Conservation (phyloP, 1,284 basidiomycete genomes). For the Naganishia cerealis region DNA sequence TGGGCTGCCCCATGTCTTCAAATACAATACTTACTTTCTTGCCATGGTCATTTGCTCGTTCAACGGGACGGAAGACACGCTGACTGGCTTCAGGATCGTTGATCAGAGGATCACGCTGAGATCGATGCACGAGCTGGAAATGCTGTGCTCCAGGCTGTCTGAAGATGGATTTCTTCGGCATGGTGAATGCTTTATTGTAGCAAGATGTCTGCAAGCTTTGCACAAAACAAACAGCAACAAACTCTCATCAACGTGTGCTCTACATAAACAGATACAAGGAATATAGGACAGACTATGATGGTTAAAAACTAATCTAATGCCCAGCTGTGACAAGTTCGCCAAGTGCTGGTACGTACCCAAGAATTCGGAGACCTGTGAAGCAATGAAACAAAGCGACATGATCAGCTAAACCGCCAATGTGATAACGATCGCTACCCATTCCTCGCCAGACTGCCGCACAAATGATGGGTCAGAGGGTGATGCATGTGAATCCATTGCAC, state of each 20-base stretch:
- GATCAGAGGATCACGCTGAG: constrained; percentile 90
- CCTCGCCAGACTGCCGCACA: constrained; percentile 11
- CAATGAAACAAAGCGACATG: neutral
- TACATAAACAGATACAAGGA: constrained; percentile 25
- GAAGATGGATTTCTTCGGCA: constrained; percentile 67
- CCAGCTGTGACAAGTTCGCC: neutral
- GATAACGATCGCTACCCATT: neutral
- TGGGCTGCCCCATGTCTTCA: neutral
- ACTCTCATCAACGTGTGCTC: constrained; percentile 28
- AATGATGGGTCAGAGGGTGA: constrained; percentile 23
- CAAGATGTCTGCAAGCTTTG: constrained; percentile 10
- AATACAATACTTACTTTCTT: constrained; percentile 52
- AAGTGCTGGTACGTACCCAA: constrained; percentile 24
- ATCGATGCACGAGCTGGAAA: constrained; percentile 95
- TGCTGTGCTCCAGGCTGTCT: constrained; percentile 83
- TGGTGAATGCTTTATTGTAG: constrained; percentile 2
- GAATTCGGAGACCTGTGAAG: neutral
- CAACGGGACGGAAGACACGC: constrained; percentile 82
- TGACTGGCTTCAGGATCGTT: constrained; percentile 86
- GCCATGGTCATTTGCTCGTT: constrained; percentile 65
- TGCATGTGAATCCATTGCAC: constrained; percentile 31
- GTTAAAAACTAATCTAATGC: constrained; percentile 22
- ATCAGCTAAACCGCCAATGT: neutral
- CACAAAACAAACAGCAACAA: constrained; percentile 12
- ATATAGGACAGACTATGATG: constrained; percentile 31